Evolutionary conservation across 2,329 filamentous ascomycete species (phyloP), one percentile per base, ranked within the genome.

Genomic region (Verticillium klebahnii): DNA sequence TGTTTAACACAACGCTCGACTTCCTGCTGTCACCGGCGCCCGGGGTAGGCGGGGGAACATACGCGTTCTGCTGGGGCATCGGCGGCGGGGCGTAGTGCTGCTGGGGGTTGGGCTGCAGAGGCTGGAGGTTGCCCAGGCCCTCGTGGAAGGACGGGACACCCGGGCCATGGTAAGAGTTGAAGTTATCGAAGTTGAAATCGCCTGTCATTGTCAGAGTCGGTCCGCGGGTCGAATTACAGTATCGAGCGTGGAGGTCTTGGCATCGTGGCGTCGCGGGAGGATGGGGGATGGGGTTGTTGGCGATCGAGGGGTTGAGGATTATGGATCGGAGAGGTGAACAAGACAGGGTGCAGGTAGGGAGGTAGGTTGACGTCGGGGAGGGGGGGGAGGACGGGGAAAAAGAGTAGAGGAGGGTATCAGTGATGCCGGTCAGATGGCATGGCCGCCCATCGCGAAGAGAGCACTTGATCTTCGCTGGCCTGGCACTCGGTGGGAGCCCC

Each of bases 181-280:
- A 86, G 67, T 85, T 83, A 67, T 80, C 74, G 66, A 84, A 84
- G 74, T 76, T 80, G 69, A 85, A 86, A 66, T 86, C 83, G 75
- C 81, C 83, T 86, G 79, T 74, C 80, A 81, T 82, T 70, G 70
- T 77, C 69, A 69, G 56, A 60, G 69, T 52, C 31, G 29, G 39
- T 32, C 29, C 40, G 40, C 40, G 40, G 40, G 61, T 61, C 61
- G 60, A 56, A 58, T 59, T 50, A 50, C 40, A 50, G 40, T 23
- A 50, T 50, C 40, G 40, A 50, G 40, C 40, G 40, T 25, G 40
- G 40, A 50, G 40, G 40, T 65, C 64, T 62, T 65, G 40, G 64
- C 62, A 65, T 65, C 56, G 62, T 64, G 64, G 64, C 64, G 60
- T 61, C 62, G 50, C 60, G 54, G 55, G 23, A 31, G 40, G 40